phyloP scores from a whole-genome alignment of 108 stramenopile species.

The Conticribra guillardii region DNA sequence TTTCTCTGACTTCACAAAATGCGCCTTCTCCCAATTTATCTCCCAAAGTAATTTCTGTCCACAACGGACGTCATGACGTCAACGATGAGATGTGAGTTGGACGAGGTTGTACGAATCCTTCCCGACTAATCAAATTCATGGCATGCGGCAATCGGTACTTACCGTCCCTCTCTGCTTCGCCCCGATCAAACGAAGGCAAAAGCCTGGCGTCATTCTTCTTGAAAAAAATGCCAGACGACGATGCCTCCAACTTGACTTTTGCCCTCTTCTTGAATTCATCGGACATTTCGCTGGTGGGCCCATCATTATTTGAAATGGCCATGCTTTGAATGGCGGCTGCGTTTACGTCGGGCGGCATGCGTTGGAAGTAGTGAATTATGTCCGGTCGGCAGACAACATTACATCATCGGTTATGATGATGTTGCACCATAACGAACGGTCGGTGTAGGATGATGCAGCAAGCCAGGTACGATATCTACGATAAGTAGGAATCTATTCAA shows the following conservation, averaged over 20 bases:
- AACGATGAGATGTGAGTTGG: not conserved
- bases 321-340: too few relatives aligned
- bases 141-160: not conserved
- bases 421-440: too few relatives aligned
- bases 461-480: too few relatives aligned
- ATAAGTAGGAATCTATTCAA: too few relatives aligned
- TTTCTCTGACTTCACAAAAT: constrained; percentile 81
- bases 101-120: not conserved
- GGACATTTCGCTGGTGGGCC: too few relatives aligned
- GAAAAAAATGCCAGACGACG: constrained; percentile 35
- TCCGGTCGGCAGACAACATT: too few relatives aligned
- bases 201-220: constrained; percentile 28
- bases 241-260: constrained; percentile 10
- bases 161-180: constrained; percentile 16
- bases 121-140: not conserved
- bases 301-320: too few relatives aligned
- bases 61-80: not conserved
- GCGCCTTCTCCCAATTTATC: constrained; percentile 73
- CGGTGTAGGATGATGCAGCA: too few relatives aligned
- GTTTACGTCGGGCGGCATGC: too few relatives aligned
- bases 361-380: too few relatives aligned
- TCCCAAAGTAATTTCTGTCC: constrained; percentile 64
- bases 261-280: constrained; percentile 18
- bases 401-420: too few relatives aligned
- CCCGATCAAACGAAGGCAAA: constrained; percentile 42